phyloP scores from a whole-genome alignment of 352 stramenopile species.

The Albugo candida region DNA sequence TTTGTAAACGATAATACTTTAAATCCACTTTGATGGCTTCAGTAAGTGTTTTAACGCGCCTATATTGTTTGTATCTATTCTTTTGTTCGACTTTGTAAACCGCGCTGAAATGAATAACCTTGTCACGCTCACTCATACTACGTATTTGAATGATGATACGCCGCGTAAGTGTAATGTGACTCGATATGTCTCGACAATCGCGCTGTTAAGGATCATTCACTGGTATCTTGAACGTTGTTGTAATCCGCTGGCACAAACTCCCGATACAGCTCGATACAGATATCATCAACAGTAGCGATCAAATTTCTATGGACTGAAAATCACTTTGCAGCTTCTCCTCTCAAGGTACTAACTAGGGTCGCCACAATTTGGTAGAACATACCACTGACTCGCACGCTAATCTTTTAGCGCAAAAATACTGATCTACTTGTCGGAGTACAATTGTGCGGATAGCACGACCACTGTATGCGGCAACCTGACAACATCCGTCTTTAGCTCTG shows the following conservation, averaged over 20 bases:
- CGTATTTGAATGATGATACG: conserved; percentile 3
- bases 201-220: conserved; percentile 1
- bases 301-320: too few relatives aligned
- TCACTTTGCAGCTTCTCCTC: too few relatives aligned
- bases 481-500: too few relatives aligned
- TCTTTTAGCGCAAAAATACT: too few relatives aligned
- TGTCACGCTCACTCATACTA: conserved; percentile 6
- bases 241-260: conserved; percentile 4
- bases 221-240: conserved; percentile 1
- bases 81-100: not conserved
- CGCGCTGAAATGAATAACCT: conserved; percentile 2
- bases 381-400: too few relatives aligned
- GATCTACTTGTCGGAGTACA: too few relatives aligned
- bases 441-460: too few relatives aligned
- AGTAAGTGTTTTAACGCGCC: conserved; percentile 1
- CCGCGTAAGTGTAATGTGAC: conserved; percentile 1
- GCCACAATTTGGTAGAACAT: too few relatives aligned
- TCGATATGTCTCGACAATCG: not conserved
- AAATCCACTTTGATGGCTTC: conserved; percentile 4
- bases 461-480: too few relatives aligned
- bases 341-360: too few relatives aligned
- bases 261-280: not conserved
- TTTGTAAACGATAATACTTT: conserved; percentile 4
- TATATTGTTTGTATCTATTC: conserved; percentile 3
- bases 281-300: too few relatives aligned